Evolutionary conservation across 2,329 filamentous ascomycete species (phyloP).

Genomic region (Nemania bipapillata): DNA sequence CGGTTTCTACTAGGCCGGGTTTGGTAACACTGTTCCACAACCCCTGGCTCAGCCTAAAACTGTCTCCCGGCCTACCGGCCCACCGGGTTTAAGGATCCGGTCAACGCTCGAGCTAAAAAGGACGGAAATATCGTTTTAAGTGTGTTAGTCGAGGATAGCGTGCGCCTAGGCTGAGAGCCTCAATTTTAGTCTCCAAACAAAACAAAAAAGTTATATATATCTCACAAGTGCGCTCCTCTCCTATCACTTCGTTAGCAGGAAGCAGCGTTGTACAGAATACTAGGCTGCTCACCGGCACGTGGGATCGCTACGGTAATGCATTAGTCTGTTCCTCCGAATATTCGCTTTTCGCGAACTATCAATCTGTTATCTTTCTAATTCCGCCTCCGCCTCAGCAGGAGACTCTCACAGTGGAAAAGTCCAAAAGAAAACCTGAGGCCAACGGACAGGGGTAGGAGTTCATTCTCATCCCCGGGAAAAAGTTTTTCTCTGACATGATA

Average conservation of each 20-base stretch:
- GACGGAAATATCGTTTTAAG: constrained; percentile 12
- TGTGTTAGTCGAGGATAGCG: not conserved
- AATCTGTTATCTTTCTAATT: not conserved
- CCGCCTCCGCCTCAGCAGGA: not conserved
- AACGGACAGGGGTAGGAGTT: constrained; percentile 8
- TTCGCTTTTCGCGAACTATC: not conserved
- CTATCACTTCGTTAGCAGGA: not conserved
- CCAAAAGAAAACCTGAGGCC: not conserved
- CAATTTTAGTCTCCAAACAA: not conserved
- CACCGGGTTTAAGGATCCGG: constrained; percentile 32
- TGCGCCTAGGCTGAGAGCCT: constrained; percentile 6
- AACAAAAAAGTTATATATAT: not conserved
- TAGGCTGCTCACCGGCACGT: not conserved
- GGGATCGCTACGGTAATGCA: not conserved
- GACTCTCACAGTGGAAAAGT: not conserved
- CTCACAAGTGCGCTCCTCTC: not conserved
- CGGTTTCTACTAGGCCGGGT: too few relatives aligned
- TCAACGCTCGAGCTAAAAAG: constrained; percentile 27
- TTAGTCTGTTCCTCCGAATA: not conserved
- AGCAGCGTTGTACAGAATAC: not conserved
- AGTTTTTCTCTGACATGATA: too few relatives aligned
- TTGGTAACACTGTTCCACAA: not conserved
- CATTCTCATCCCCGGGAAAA: not conserved
- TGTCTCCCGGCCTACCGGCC: constrained; percentile 33
- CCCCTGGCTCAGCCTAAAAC: constrained; percentile 10